These are phyloP conservation scores for Trichophyton verrucosum DNA, from an alignment of 2,329 filamentous ascomycete genomes.

Conservation along the genomic window DNA sequence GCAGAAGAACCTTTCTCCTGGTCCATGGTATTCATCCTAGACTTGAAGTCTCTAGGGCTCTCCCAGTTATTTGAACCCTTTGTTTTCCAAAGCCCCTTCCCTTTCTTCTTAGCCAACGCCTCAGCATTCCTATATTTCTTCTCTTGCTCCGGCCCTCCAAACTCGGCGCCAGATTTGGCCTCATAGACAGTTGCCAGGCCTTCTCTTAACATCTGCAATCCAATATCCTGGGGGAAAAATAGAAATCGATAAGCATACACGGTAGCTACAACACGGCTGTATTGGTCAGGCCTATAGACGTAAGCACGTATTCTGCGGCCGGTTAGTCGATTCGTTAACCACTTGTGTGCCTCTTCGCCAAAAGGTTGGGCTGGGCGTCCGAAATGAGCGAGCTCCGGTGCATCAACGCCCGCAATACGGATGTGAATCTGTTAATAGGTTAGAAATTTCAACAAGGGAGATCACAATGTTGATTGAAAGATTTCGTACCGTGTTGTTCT, in stretches of 20 bases:
- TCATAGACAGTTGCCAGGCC: constrained; percentile 89
- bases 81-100: constrained; percentile 61
- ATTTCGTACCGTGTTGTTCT: constrained; percentile 58
- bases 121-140: constrained; percentile 36
- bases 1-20: constrained; percentile 2
- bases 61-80: constrained; percentile 48
- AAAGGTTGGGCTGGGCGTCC: constrained; percentile 77
- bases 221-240: constrained; percentile 61
- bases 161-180: constrained; percentile 79
- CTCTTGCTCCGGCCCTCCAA: constrained; percentile 54
- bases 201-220: constrained; percentile 72
- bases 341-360: constrained; percentile 65
- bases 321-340: constrained; percentile 62
- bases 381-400: constrained; percentile 86
- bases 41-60: constrained; percentile 82
- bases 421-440: constrained; percentile 54
- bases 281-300: constrained; percentile 78
- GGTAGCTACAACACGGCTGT: constrained; percentile 77
- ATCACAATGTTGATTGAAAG: not conserved
- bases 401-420: constrained; percentile 82
- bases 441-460: not conserved
- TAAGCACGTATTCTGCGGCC: constrained; percentile 66
- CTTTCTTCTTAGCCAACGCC: constrained; percentile 48
- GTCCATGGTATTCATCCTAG: constrained; percentile 37
- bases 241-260: constrained; percentile 54